Base-by-base conservation (phyloP, 1,139 yeast genomes). In the Yamadazyma aaseri region DNA sequence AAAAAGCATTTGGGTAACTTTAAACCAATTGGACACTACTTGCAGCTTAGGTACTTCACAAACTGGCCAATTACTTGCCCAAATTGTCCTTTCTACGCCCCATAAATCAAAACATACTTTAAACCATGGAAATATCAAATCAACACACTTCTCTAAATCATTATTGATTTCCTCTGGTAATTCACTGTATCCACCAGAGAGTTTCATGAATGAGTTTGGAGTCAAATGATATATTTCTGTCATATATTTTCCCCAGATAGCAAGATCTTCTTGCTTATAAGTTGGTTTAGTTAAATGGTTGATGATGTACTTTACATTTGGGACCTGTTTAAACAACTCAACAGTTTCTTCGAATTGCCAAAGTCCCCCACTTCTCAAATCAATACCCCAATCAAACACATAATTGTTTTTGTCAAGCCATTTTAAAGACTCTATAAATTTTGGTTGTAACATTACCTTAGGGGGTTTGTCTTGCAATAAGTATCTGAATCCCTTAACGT, bases 21-120 rank as follows among this genome's bases (percentile, higher is more conserved):
- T 31, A 11, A 34, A 39, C 56, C 55, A 51, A 11, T 31, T 42
- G 3, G 24, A 5, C 4, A 35, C 41, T n/a, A 49, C 36, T 3
- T 49, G 51, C 6, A 41, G 34, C 11, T 51, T 29, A 6, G 6
- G 11, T 9, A 38, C 6, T 10, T 53, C 56, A 36, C 67, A 62
- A 3, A 65, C 68, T 1, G 73, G 73, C 71, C 71, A 68, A 42
- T 68, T 70, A 39, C 70, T 63, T 4, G 69, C 73, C 64, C 66
- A 68, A 6, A 68, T 51, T 3, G 60, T 46, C 6, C 53, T 40
- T 2, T 56, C 51, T 1, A 45, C 35, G 2, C 67, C 70, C 56
- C 63, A 64, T 10, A 47, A 34, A 2, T 53, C 55, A 31, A 47
- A 39, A 29, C 53, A 39, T 10, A 54, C 44, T 28, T 49, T 36